Base-by-base conservation (phyloP, 2,329 filamentous ascomycete species). In the Ophiobolus disseminans region DNA sequence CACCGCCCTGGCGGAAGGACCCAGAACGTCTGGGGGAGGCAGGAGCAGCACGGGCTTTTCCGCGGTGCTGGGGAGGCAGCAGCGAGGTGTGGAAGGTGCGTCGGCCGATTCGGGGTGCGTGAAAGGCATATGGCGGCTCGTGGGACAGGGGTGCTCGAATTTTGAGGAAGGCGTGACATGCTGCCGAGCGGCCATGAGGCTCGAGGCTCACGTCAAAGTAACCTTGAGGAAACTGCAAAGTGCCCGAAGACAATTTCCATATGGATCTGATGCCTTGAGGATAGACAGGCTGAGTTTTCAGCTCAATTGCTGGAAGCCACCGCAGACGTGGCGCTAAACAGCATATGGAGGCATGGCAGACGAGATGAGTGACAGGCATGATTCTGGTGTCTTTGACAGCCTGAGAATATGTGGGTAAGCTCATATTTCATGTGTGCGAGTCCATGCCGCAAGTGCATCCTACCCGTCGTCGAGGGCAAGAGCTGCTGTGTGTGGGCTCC, bases 1-100 rank as follows among this genome's bases (percentile, higher is more conserved):
- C 51, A 54, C 55, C 53, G 57, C 59, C 47, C 5, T 30, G 9
- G 11, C 20, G 32, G 16, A 21, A 14, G 11, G 8, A 22, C 11
- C 23, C 20, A 23, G 16, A 19, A 7, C 6, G 5, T 21, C 35
- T 10, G 31, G n/a, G 41, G 26, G 16, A 37, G 49, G 46, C 8
- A 55, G 36, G 53, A 44, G 37, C 48, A 40, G 21, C 9, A 30
- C 21, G 19, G 26, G 20, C 19, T 4, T 4, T 8, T 38, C 20
- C 16, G 17, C 20, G 35, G 26, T 21, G 19, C n/a, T 32, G 43
- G 17, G 23, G 7, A 20, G 13, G 41, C 23, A 37, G 41, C n/a
- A 28, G 23, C 11, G 22, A 14, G 7, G 32, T n/a, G 32, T 37
- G 32, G 16, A 32, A 30, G 16, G 4, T 7, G 20, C 17, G 20